Base-by-base conservation (phyloP, 306 rosid genomes). In the Lathyrus aphaca region DNA sequence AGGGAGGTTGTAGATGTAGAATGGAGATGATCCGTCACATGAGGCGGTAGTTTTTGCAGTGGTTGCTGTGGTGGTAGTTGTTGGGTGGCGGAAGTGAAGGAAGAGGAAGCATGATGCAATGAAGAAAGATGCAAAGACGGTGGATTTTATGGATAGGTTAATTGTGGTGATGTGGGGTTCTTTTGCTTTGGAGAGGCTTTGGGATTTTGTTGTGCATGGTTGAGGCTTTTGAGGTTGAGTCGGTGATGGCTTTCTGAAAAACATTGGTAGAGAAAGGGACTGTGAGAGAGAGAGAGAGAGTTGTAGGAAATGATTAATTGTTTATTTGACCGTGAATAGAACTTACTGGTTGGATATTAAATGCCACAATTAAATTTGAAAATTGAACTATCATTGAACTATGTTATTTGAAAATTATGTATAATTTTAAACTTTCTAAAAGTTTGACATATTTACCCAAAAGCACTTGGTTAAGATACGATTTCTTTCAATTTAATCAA, bases 1-100 rank as follows among this genome's bases (percentile, higher is more conserved):
- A 14, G 96, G 98, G 45, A 92, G 69, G 6, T 78, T 23, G 86
- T 89, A 79, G 25, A 92, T 81, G 45, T 84, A 92, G 74, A 92
- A 79, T 0, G 77, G 80, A 0, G 65, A 43, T 39, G 54, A 15
- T 35, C 77, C 82, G 19, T 66, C 12, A 71, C 97, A 89, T 11
- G 76, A 74, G 29, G 82, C 2, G 13, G 70, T 10, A 27, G 5
- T 40, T 27, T 17, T 29, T 50, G 2, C 3, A 44, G 45, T 66
- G 35, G 25, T 49, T 7, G 49, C 16, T 0, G 6, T 42, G 16
- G 12, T 35, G 0, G 15, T 5, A 17, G 49, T 29, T 29, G 48
- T 6, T 46, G 80, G 68, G 80, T 74, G 74, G 32, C 72, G 64
- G 17, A 80, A 38, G 66, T 70, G 71, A 10, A 83, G 67, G 3